phyloP scores from a whole-genome alignment of 2,329 filamentous ascomycete genomes.

The Botryosphaeria dothidea region DNA sequence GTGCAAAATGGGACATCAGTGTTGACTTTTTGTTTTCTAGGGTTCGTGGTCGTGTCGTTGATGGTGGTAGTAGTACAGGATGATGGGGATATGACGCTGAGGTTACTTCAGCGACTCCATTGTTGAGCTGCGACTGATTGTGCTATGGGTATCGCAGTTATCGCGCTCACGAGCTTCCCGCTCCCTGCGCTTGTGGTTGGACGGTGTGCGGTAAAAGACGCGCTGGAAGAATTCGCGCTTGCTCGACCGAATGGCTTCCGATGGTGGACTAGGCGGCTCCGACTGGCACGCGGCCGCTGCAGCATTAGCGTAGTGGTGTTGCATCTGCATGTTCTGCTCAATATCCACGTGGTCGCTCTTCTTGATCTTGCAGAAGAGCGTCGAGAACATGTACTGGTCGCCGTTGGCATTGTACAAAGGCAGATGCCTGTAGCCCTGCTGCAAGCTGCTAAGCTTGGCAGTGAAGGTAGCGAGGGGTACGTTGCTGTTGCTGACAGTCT shows the following conservation, averaged over 20 bases:
- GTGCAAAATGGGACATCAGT: neutral
- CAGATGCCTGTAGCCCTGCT: constrained; percentile 89
- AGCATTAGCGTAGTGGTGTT: constrained; percentile 12
- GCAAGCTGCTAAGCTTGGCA: constrained; percentile 84
- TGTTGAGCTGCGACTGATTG: constrained; percentile 38
- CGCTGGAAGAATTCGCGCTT: constrained; percentile 40
- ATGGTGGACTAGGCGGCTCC: constrained; percentile 33
- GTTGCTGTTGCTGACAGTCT: constrained; percentile 61
- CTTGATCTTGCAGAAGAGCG: constrained; percentile 85
- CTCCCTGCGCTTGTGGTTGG: constrained; percentile 41
- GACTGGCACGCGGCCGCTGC: constrained; percentile 25
- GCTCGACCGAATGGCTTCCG: constrained; percentile 27
- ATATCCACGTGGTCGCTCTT: constrained; percentile 56
- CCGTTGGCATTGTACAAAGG: constrained; percentile 86
- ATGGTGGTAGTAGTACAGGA: constrained; percentile 1
- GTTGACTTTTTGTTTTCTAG: neutral
- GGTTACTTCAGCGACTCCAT: constrained; percentile 27
- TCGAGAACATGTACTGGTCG: constrained; percentile 92
- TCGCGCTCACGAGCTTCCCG: constrained; percentile 36
- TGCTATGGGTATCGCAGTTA: constrained; percentile 22
- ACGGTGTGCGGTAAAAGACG: constrained; percentile 46
- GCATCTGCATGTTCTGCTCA: constrained; percentile 24
- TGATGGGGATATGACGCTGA: neutral
- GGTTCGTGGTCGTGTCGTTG: constrained; percentile 17
- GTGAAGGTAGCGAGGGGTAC: constrained; percentile 82